Base-by-base conservation (phyloP, 495 filamentous ascomycete species). In the Penicillium samsonianum region DNA sequence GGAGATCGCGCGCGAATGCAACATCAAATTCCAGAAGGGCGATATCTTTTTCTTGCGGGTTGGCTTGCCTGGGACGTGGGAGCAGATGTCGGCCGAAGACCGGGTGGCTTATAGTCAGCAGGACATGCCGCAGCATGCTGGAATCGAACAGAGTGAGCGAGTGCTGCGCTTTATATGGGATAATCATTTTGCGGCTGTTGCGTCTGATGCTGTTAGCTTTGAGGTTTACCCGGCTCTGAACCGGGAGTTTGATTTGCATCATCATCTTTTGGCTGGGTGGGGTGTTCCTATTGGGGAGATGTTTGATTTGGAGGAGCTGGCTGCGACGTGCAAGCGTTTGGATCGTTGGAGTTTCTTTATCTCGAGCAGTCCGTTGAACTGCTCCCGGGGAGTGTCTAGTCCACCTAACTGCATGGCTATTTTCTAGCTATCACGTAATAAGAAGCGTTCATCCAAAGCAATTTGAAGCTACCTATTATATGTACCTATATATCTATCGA, bases 31-130 rank as follows among this genome's bases (percentile, higher is more conserved):
- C 53, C 69, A 77, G 43, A 65, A 67, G 25, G 84, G 83, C 5
- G 90, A 92, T 64, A 83, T 92, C 48, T 77, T 92, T 52, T 83
- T 92, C 65, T 68, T 92, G n/a, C 81, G 90, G n/a, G 83, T 83
- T 6, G 88, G 90, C 0, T 82, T 89, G 59, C 76, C 64, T 14
- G 66, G 46, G 47, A 73, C 51, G 64, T 82, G 68, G 84, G 75
- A 65, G 52, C 69, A 44, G 22, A 73, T 65, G 78, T 65, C 57
- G 30, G 76, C 58, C 54, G 77, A 60, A 31, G 62, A 74, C 72
- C 77, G 65, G 53, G 14, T 60, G 55, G 57, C 50, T 4, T 68
- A 77, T 66, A 64, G 79, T 61, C 40, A 71, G 57, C 67, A 75
- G 64, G 68, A 23, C 62, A 77, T 53, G 70, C 77, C 57, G 62